Base-by-base conservation (phyloP, 2,329 filamentous ascomycete genomes). In the Incumbomyces lentus region DNA sequence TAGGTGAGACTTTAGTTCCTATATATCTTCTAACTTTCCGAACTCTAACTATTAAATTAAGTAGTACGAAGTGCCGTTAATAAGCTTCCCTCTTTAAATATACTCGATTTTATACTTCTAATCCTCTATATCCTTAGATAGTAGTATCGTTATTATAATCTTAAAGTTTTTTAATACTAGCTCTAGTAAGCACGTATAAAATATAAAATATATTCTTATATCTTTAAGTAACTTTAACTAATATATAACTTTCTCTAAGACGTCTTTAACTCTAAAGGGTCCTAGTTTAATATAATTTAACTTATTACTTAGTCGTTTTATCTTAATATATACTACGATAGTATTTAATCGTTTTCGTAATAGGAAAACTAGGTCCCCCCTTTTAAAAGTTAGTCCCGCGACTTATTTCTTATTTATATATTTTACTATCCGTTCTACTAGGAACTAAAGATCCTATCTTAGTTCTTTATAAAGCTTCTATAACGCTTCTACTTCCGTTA, bases 271-370 rank as follows among this genome's bases (percentile, higher is more conserved):
- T 22, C 17, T 44, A 41, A 43, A 50, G 12, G 18, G 45, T 37
- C 45, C 35, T 8, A 50, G 16, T 31, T 43, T 48, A 16, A 18
- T 51, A 42, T 36, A 48, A 19, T n/a, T n/a, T n/a, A n/a, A n/a
- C n/a, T n/a, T n/a, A n/a, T n/a, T n/a, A n/a, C n/a, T n/a, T n/a
- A n/a, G n/a, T n/a, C n/a, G n/a, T n/a, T n/a, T n/a, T n/a, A n/a
- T n/a, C n/a, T n/a, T n/a, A n/a, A n/a, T n/a, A 48, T 18, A 16
- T 45, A 36, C 29, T 41, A 48, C 38, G 2, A 17, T 46, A 46
- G 42, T 34, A 48, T 43, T 49, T 51, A 38, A 51, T 46, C 49
- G 48, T 48, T 49, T 48, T 43, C 46, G 22, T 18, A 46, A 5
- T 14, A 51, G 31, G 29, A 48, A 51, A n/a, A 51, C 38, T 32